Conservation (phyloP, 2,329 filamentous ascomycete species). For the Penicillium sp. region DNA sequence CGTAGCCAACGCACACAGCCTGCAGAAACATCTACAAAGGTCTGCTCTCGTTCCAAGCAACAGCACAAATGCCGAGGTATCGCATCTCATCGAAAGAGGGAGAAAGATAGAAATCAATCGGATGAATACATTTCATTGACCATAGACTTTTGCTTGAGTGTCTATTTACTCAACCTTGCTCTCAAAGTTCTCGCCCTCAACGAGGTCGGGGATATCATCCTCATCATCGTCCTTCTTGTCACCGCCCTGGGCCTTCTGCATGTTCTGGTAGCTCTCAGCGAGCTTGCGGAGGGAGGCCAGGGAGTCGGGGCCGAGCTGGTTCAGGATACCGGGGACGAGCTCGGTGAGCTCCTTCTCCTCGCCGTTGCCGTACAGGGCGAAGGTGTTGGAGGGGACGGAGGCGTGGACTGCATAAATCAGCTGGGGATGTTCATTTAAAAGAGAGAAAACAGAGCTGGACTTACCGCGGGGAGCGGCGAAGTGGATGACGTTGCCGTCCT, state of each 20-base stretch:
- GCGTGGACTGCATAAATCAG: constrained; percentile 71
- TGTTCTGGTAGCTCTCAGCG: constrained; percentile 98
- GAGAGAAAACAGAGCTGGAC: constrained; percentile 30
- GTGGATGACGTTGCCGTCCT: constrained; percentile 99
- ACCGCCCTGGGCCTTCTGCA: constrained; percentile 89
- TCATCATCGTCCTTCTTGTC: constrained; percentile 76
- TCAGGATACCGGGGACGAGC: constrained; percentile 97
- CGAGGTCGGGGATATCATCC: constrained; percentile 89
- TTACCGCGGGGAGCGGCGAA: constrained; percentile 96
- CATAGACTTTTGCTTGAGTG: constrained; percentile 9
- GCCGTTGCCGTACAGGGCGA: constrained; percentile 97
- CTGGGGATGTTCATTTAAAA: neutral
- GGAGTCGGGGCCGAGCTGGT: constrained; percentile 98
- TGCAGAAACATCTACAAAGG: neutral
- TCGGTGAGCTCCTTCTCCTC: constrained; percentile 99
- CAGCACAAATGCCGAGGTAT: neutral
- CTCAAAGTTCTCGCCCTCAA: constrained; percentile 98
- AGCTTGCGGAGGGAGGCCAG: constrained; percentile 97
- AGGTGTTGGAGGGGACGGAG: constrained; percentile 96
- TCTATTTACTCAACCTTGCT: constrained; percentile 82
- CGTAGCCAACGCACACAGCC: neutral
- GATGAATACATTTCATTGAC: constrained; percentile 26
- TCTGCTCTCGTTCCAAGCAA: neutral
- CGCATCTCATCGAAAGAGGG: neutral
- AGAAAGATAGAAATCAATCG: neutral